These are phyloP conservation scores for Fusarium tuaranense DNA, from an alignment of 2,329 filamentous ascomycete species.

Conservation along the genomic window DNA sequence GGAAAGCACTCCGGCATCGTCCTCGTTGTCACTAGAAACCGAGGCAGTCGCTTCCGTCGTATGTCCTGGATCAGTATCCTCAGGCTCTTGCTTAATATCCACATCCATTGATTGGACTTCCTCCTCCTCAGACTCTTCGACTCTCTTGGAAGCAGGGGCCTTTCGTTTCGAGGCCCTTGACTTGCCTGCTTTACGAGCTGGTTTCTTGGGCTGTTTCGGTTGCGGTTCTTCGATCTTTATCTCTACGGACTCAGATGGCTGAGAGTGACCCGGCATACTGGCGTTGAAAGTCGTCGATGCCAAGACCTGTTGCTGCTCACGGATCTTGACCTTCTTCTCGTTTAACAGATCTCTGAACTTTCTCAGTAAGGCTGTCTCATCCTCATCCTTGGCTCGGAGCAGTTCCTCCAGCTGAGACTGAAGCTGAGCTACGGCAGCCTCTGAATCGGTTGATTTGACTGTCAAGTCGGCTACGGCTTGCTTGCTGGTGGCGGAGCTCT, in stretches of 20 bases:
- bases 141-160: conserved; percentile 51
- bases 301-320: conserved; percentile 76
- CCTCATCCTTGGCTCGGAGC: conserved; percentile 71
- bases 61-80: conserved; percentile 55
- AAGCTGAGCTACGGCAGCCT: conserved; percentile 68
- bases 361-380: conserved; percentile 74
- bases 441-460: conserved; percentile 59
- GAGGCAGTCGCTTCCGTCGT: conserved; percentile 56
- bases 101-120: conserved; percentile 63
- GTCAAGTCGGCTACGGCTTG: conserved; percentile 57
- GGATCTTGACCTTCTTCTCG: conserved; percentile 83
- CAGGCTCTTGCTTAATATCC: conserved; percentile 52
- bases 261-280: conserved; percentile 46
- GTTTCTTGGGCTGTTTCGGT: conserved; percentile 41
- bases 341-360: conserved; percentile 80
- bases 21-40: conserved; percentile 57
- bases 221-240: conserved; percentile 19
- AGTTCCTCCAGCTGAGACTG: conserved; percentile 75
- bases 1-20: conserved; percentile 41
- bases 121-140: conserved; percentile 56
- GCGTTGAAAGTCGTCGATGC: conserved; percentile 56
- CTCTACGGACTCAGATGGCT: conserved; percentile 38
- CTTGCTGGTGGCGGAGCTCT: conserved; percentile 59
- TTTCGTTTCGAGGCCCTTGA: conserved; percentile 66
- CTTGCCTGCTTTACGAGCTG: conserved; percentile 41